Base-by-base conservation (phyloP, 2,329 filamentous ascomycete species). In the Juglanconis oblonga region DNA sequence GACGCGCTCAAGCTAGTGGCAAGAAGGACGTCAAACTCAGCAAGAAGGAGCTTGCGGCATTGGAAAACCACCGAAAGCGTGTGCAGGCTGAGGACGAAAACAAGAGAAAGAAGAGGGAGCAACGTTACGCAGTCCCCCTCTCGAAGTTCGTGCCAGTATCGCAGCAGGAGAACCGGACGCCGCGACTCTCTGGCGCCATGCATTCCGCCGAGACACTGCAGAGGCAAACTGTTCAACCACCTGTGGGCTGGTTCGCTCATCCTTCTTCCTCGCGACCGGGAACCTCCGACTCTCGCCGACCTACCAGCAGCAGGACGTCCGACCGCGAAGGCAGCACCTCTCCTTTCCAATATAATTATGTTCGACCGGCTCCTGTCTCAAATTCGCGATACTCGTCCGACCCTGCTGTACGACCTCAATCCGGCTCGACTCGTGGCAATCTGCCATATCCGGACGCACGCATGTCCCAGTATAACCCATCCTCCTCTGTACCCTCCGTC, bases 1-100 rank as follows among this genome's bases (percentile, higher is more conserved):
- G 87, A 65, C 84, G 87, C 65, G 92, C 93, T 14, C 87, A 91
- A 71, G 85, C 85, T 64, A 86, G 86, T 69, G 92, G 92, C 64
- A 89, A 88, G 73, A 80, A 82, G 49, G 90, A 96, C 59, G 91
- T 97, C 58, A 89, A 88, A 71, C 82, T 98, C 64, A 92, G 84
- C 67, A 84, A 87, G 68, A 86, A 89, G 57, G 93, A 97, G 73
- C 79, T 97, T 67, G 89, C 88, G 63, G 92, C 92, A 51, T 80
- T 96, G 66, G 89, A 94, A 70, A 84, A 87, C 64, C 81, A 83
- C 68, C 77, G 83, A 64, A 84, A 86, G 71, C 84, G 87, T 60
- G 76, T 86, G 67, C 78, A 82, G 66, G 77, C 78, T 38, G 75
- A 77, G 44, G 45, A 44, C 38, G 64, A 64, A 57, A 64, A 63